Evolutionary conservation across 1,284 basidiomycete species (phyloP).

Genomic region (Neonothopanus nambi): DNA sequence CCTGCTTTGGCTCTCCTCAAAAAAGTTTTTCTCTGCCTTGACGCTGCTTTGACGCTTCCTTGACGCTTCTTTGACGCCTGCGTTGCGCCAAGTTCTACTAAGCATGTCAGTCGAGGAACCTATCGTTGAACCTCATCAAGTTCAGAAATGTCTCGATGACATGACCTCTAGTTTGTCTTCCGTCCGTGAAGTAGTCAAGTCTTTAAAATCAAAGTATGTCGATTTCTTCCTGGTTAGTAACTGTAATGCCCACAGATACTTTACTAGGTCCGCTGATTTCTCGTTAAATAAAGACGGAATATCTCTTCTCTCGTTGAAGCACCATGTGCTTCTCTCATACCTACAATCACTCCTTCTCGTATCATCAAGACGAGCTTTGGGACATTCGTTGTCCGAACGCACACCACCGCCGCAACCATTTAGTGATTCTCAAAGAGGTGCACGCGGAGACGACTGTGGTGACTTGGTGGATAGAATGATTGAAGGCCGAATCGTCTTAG

Average conservation of each 20-base stretch:
- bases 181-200: constrained; percentile 55
- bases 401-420: constrained; percentile 54
- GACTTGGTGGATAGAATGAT: constrained; percentile 75
- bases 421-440: constrained; percentile 47
- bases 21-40: too few species aligned
- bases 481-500: constrained; percentile 71
- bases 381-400: constrained; percentile 59
- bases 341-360: constrained; percentile 85
- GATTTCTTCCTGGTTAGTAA: background rate
- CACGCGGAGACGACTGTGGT: constrained; percentile 56
- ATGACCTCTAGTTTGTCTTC: constrained; percentile 66
- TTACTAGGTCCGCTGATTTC: constrained; percentile 33
- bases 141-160: constrained; percentile 45
- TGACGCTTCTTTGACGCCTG: too few species aligned
- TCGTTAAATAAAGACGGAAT: constrained; percentile 80
- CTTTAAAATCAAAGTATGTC: constrained; percentile 53
- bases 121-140: constrained; percentile 8
- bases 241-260: constrained; percentile 1
- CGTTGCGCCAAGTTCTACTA: background rate
- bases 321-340: constrained; percentile 85
- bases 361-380: constrained; percentile 66
- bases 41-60: too few species aligned
- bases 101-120: constrained; percentile 3
- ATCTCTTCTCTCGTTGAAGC: constrained; percentile 88
- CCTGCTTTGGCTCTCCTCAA: too few species aligned